Base-by-base conservation (phyloP, 768 basidiomycete species). In the Dendrothele bispora region DNA sequence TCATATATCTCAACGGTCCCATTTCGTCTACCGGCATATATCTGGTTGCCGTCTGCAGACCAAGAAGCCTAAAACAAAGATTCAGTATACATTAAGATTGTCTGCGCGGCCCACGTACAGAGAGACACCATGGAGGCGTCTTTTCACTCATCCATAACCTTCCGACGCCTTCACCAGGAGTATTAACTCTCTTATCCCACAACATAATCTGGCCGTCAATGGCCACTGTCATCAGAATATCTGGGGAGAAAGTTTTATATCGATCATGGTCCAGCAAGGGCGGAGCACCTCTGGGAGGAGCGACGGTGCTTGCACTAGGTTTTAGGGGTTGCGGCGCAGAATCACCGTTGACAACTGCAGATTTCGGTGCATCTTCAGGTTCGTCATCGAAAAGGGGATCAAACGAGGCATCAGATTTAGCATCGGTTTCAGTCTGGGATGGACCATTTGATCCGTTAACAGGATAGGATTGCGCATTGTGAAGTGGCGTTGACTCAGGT, bases 1-100 rank as follows among this genome's bases (percentile, higher is more conserved):
- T 98, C 97, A 90, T 91, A 98, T 14, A 97, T 81, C 59, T 97
- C 92, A 41, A 98, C 80, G 1, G 88, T 85, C 20, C 91, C 91
- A 55, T 95, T 94, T 40, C 95, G 77, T 55, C 95, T 76, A 7
- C 95, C 95, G 11, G 90, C 94, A 62, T 91, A 91, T 37, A 99
- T 83, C 52, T 95, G 88, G 4, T 76, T 77, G 14, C 95, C 95
- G 53, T 92, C 84, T 3, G 83, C 78, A 5, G 92, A 93, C 94
- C 95, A 98, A 63, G 89, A 94, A 14, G 95, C 94, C 95, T 98
- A 57, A 35, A 32, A 46, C 20, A 21, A 44, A 35, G 27, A 35
- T 36, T 34, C 25, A 27, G 12, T 24, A 37, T 21, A 34, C 20
- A 46, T n/a, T 24, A 18, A 46, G 21, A 34, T 25, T 21, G 20